Evolutionary conservation across 139 green algal species (phyloP).

Genomic region (Spirogloea muscicola): DNA sequence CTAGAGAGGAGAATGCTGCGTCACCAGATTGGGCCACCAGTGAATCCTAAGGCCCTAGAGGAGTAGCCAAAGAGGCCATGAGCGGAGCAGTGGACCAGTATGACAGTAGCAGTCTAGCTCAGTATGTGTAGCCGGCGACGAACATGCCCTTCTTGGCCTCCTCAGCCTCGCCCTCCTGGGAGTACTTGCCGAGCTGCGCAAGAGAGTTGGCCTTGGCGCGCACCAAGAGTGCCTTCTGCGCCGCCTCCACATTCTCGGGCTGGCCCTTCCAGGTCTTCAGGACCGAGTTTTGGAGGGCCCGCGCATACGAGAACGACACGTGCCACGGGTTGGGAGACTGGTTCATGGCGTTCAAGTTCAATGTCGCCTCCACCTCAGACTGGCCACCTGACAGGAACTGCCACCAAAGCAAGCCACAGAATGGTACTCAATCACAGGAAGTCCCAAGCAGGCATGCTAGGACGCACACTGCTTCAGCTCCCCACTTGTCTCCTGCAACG

Average conservation of each 20-base stretch:
- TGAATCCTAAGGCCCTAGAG: too few species aligned
- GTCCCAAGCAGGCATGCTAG: too few species aligned
- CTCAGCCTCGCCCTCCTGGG: constrained; percentile 50
- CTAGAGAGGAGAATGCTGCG: too few species aligned
- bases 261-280: constrained; percentile 69
- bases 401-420: constrained; percentile 10
- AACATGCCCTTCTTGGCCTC: constrained; percentile 77
- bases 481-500: constrained; percentile 1
- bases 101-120: too few species aligned
- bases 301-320: constrained; percentile 98
- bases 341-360: constrained; percentile 99
- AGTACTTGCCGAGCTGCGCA: constrained; percentile 93
- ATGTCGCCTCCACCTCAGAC: constrained; percentile 95
- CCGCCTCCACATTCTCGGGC: constrained; percentile 72
- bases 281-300: constrained; percentile 76
- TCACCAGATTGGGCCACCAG: too few species aligned
- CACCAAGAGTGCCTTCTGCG: constrained; percentile 80
- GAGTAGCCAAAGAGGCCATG: too few species aligned
- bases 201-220: constrained; percentile 87
- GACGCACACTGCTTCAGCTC: background rate
- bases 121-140: constrained; percentile 92
- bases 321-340: constrained; percentile 91
- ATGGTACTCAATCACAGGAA: too few species aligned
- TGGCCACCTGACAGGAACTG: constrained; percentile 97
- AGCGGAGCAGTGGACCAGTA: too few species aligned